Evolutionary conservation across 108 stramenopile genomes (phyloP), one percentile per base, ranked within the genome.

Genomic region (Stephanodiscus minutulus): DNA sequence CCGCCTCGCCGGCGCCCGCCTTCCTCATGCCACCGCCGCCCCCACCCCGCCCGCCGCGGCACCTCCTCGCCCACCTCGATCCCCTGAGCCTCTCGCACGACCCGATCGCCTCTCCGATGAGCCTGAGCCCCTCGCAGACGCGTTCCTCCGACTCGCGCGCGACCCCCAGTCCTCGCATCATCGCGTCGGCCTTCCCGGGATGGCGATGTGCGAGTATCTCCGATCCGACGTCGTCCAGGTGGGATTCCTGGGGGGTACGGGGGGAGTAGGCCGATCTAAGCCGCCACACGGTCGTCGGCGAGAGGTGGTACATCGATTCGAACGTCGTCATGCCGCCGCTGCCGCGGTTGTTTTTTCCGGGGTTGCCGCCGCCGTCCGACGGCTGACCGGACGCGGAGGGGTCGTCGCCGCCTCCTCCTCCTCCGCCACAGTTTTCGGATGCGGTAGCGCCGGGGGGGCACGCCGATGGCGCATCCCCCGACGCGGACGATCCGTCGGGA

Each of bases 291-390:
- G 68, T 62, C 6, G 72, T 56, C 6, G 71, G 71, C 8, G 72
- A 73, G 67, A 79, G 52, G 44, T 80, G 72, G 20, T 61, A 73
- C 37, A 80, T 61, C n/a, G 72, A 80, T 69, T 80, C 79, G 43
- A 80, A 80, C 15, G 72, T 57, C 49, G 72, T 80, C 50, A 68
- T 80, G 48, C 2, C 65, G 27, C 47, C 17, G 36, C 50, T 74
- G 64, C 28, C 46, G 21, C 31, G 2, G 2, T 33, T 33, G n/a
- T n/a, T n/a, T n/a, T n/a, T n/a, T n/a, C n/a, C n/a, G n/a, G 48
- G 47, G 68, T 41, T 52, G 25, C 37, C 50, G 56, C 49, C 52
- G 57, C 25, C 62, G 54, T 46, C 59, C 2, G 48, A 49, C 22
- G 50, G 1, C 22, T 11, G 18, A 18, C 22, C 7, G 15, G 20